phyloP scores from a whole-genome alignment of 2,329 filamentous ascomycete genomes.

The Chaetomium olivaceum region DNA sequence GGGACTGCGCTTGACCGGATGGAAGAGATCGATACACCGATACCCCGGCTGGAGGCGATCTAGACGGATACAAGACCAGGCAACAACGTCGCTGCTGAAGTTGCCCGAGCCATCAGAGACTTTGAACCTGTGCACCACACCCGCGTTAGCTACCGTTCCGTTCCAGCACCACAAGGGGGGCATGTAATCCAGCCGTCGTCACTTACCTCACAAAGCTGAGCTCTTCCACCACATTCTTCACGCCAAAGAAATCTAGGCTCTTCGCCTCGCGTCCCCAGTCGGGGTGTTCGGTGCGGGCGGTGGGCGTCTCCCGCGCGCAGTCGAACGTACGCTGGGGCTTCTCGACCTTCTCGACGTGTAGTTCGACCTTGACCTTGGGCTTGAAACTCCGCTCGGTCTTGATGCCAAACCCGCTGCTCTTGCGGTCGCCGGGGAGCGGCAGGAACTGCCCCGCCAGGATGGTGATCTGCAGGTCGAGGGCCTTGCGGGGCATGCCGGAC shows the following conservation, averaged over 20 bases:
- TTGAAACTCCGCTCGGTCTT: slow-evolving; percentile 59
- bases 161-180: neutral
- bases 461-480: slow-evolving; percentile 68
- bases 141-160: neutral
- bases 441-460: slow-evolving; percentile 77
- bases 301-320: slow-evolving; percentile 61
- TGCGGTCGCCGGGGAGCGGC: slow-evolving; percentile 53
- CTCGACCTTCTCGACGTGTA: slow-evolving; percentile 81
- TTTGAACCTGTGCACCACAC: slow-evolving; percentile 48
- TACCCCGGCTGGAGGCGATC: slow-evolving; percentile 58
- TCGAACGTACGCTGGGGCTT: slow-evolving; percentile 46
- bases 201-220: slow-evolving; percentile 73
- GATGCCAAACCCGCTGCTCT: slow-evolving; percentile 38
- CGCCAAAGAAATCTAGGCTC: slow-evolving; percentile 58
- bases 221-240: slow-evolving; percentile 64
- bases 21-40: slow-evolving; percentile 54
- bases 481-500: slow-evolving; percentile 39
- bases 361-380: slow-evolving; percentile 74
- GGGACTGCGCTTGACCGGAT: slow-evolving; percentile 45
- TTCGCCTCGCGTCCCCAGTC: slow-evolving; percentile 58
- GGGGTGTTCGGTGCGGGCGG: slow-evolving; percentile 60
- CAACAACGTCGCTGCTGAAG: slow-evolving; percentile 45
- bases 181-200: slow-evolving; percentile 18
- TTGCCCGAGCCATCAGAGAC: slow-evolving; percentile 50
- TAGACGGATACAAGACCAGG: slow-evolving; percentile 61